Percentiles rank a stretch among this genome's conserved stretches.
phyloP scores from a whole-genome alignment of 805 yeast genomes.

The Ogataea polymorpha region DNA sequence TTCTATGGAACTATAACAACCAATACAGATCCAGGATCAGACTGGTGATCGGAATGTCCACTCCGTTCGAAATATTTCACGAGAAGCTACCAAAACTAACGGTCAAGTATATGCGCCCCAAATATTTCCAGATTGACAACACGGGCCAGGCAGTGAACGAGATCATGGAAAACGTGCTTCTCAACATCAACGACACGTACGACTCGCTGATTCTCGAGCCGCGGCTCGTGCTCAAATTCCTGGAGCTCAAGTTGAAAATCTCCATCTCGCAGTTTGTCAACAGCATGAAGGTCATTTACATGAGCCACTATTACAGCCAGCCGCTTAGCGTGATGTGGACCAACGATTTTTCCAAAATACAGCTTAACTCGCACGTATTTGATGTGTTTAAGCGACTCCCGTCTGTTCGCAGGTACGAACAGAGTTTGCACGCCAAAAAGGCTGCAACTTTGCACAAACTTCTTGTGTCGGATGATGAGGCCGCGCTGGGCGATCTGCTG shows the following conservation, averaged over 20 bases:
- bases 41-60: conserved; percentile 33
- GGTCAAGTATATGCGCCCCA: conserved; percentile 23
- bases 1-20: conserved; percentile 24
- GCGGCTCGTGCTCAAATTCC: conserved; percentile 25
- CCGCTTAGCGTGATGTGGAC: conserved; percentile 35
- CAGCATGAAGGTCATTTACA: conserved; percentile 31
- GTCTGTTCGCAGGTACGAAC: conserved; percentile 24
- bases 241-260: conserved; percentile 24
- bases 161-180: conserved; percentile 31
- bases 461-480: conserved; percentile 20
- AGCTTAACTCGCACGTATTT: conserved; percentile 23
- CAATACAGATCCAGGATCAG: conserved; percentile 15
- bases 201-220: conserved; percentile 35
- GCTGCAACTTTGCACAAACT: conserved; percentile 21
- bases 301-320: conserved; percentile 34
- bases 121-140: conserved; percentile 30
- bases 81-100: conserved; percentile 31
- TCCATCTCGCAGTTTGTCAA: conserved; percentile 31
- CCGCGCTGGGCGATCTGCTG: conserved; percentile 20
- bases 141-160: conserved; percentile 30
- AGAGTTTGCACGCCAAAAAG: conserved; percentile 8
- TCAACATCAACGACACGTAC: conserved; percentile 31
- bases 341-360: conserved; percentile 25
- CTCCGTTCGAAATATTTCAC: conserved; percentile 34
- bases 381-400: conserved; percentile 29